Evolutionary conservation across 495 filamentous ascomycete genomes (phyloP).

Genomic region (Geoglossum glabrum): DNA sequence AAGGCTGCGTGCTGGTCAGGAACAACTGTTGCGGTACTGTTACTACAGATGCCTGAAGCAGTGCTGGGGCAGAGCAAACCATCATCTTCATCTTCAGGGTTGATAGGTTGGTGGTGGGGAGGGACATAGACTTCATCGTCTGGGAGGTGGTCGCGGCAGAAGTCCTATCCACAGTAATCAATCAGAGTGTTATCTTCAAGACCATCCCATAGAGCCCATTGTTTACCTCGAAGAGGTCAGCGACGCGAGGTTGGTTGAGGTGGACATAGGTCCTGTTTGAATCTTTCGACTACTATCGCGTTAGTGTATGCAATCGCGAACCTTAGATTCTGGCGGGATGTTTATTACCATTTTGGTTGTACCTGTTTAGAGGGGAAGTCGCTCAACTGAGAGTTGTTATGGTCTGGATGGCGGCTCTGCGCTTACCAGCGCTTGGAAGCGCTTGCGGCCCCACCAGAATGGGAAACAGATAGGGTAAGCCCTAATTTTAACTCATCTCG

Average conservation of each 20-base stretch:
- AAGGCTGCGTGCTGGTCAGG: slow-evolving; percentile 96
- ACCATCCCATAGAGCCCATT: neutral
- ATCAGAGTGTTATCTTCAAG: neutral
- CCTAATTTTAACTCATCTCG: neutral
- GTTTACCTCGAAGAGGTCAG: slow-evolving; percentile 67
- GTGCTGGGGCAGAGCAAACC: slow-evolving; percentile 12
- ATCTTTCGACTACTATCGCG: slow-evolving; percentile 55
- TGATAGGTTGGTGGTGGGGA: slow-evolving; percentile 74
- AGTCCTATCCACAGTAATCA: slow-evolving; percentile 21
- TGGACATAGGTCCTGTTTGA: slow-evolving; percentile 72
- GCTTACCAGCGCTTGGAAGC: neutral
- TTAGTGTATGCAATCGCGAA: neutral
- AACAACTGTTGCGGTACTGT: slow-evolving; percentile 28
- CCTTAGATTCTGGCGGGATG: neutral
- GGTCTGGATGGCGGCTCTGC: neutral
- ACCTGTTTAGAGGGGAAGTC: neutral
- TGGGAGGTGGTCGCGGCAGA: slow-evolving; percentile 47
- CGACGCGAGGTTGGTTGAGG: slow-evolving; percentile 57
- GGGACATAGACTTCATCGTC: slow-evolving; percentile 71
- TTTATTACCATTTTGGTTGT: neutral
- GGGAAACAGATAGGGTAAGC: neutral
- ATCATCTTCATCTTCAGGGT: slow-evolving; percentile 96
- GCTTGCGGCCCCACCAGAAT: neutral
- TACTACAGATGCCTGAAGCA: neutral
- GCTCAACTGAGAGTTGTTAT: neutral